Conservation (phyloP, 768 basidiomycete species). For the Suillus subaureus region DNA sequence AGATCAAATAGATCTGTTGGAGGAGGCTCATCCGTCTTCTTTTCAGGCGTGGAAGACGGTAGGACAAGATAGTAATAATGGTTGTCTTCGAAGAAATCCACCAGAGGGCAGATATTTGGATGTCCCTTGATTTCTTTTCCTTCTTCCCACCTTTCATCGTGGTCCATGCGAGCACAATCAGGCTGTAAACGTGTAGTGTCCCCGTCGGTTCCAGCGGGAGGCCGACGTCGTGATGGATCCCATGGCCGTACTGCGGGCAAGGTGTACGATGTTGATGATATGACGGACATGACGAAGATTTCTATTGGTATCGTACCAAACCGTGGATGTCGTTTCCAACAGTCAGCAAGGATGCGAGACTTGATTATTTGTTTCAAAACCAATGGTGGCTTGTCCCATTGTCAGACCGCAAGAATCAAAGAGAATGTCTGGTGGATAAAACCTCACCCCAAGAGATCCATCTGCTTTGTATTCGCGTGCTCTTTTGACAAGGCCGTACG, state of each 20-base stretch:
- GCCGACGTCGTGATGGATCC: conserved; percentile 64
- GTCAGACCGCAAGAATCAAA: conserved; percentile 24
- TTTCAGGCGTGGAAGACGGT: conserved; percentile 71
- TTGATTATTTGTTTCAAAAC: conserved; percentile 99
- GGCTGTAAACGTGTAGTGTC: neutral
- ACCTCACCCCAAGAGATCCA: conserved; percentile 82
- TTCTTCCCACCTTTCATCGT: conserved; percentile 58
- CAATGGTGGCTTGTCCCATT: conserved; percentile 65
- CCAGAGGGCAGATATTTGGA: conserved; percentile 91
- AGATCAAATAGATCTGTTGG: conserved; percentile 92
- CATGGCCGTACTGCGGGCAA: conserved; percentile 81
- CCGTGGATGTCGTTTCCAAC: conserved; percentile 97
- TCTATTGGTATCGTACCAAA: conserved; percentile 98
- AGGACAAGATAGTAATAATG: conserved; percentile 96
- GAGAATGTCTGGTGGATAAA: conserved; percentile 9
- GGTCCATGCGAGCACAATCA: neutral
- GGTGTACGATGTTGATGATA: conserved; percentile 78
- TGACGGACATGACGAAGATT: conserved; percentile 91
- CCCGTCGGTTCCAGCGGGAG: conserved; percentile 24
- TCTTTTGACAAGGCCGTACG: conserved; percentile 93
- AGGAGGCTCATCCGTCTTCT: conserved; percentile 49
- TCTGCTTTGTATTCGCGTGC: conserved; percentile 76
- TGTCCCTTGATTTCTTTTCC: conserved; percentile 81
- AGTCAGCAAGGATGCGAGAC: conserved; percentile 96
- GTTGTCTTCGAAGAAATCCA: conserved; percentile 96